These are phyloP conservation scores for Xylaria grammica DNA, from an alignment of 495 filamentous ascomycete genomes.

Conservation along the genomic window DNA sequence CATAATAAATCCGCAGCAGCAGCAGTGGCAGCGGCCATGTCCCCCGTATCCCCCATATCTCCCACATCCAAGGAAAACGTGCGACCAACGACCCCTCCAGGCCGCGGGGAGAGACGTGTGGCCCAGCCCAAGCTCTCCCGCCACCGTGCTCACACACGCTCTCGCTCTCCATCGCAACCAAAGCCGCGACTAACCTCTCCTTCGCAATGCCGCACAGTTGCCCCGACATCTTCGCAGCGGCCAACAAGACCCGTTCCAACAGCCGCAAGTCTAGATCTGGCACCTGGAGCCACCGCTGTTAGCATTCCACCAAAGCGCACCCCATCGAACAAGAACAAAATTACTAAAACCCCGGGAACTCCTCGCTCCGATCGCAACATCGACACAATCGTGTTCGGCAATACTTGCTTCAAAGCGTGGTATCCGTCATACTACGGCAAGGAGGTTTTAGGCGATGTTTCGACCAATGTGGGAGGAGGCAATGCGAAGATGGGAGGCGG, in stretches of 20 bases:
- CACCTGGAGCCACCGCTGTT: not conserved
- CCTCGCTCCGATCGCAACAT: conserved; percentile 63
- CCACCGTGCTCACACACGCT: not conserved
- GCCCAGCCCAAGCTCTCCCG: conserved; percentile 7
- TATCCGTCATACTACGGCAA: conserved; percentile 80
- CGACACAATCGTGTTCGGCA: conserved; percentile 75
- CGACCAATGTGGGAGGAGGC: conserved; percentile 32
- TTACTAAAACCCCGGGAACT: conserved; percentile 28
- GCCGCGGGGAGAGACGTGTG: not conserved
- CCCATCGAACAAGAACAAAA: conserved; percentile 24
- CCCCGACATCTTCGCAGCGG: conserved; percentile 31
- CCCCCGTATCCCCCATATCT: not conserved
- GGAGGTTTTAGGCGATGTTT: conserved; percentile 65
- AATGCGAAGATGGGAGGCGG: conserved; percentile 34
- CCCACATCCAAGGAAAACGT: conserved; percentile 27
- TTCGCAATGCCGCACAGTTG: conserved; percentile 36
- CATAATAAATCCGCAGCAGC: not conserved
- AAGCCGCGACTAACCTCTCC: conserved; percentile 23
- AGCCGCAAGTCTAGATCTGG: not conserved
- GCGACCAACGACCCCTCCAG: conserved; percentile 15
- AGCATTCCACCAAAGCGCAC: conserved; percentile 31
- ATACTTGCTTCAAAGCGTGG: conserved; percentile 76
- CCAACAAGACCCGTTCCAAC: conserved; percentile 22
- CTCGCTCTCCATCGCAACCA: conserved; percentile 15
- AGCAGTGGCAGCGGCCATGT: not conserved